Conservation (phyloP, 441 rosid species). For the Daphne laureola region DNA sequence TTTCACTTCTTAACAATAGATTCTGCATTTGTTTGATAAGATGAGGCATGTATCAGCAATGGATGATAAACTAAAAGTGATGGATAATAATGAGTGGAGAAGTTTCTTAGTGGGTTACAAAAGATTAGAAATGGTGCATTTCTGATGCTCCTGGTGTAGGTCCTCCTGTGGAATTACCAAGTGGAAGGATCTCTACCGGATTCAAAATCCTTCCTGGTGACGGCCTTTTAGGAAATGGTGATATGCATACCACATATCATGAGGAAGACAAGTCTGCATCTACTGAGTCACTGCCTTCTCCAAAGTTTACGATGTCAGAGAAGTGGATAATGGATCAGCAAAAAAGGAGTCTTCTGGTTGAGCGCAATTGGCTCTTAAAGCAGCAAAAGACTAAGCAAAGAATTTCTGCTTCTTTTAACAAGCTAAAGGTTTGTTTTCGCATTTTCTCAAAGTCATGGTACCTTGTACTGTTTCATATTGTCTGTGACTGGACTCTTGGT, state of each 20-base stretch:
- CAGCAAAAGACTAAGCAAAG: constrained; percentile 59
- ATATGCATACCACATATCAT: constrained; percentile 36
- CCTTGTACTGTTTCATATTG: too few relatives aligned
- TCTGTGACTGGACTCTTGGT: too few relatives aligned
- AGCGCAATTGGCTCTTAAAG: constrained; percentile 56
- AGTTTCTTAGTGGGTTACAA: constrained; percentile 7
- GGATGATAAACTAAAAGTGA: too few relatives aligned
- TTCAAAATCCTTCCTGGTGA: constrained; percentile 18
- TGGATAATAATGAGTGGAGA: too few relatives aligned
- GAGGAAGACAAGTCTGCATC: constrained; percentile 43
- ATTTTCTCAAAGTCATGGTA: too few relatives aligned
- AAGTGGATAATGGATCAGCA: constrained; percentile 76
- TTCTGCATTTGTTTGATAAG: too few relatives aligned
- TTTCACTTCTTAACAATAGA: too few relatives aligned
- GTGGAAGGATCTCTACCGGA: constrained; percentile 19
- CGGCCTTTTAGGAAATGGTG: constrained; percentile 18
- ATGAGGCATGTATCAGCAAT: too few relatives aligned
- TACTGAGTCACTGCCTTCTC: constrained; percentile 39
- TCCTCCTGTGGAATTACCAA: constrained; percentile 20
- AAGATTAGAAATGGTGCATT: constrained; percentile 25
- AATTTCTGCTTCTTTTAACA: constrained; percentile 49
- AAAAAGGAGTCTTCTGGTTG: constrained; percentile 42
- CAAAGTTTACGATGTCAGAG: constrained; percentile 76
- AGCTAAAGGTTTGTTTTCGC: constrained; percentile 55
- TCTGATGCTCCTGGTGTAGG: constrained; percentile 3